Evolutionary conservation across 208 protist species (phyloP).

Genomic region (Trypanosoma caninum): DNA sequence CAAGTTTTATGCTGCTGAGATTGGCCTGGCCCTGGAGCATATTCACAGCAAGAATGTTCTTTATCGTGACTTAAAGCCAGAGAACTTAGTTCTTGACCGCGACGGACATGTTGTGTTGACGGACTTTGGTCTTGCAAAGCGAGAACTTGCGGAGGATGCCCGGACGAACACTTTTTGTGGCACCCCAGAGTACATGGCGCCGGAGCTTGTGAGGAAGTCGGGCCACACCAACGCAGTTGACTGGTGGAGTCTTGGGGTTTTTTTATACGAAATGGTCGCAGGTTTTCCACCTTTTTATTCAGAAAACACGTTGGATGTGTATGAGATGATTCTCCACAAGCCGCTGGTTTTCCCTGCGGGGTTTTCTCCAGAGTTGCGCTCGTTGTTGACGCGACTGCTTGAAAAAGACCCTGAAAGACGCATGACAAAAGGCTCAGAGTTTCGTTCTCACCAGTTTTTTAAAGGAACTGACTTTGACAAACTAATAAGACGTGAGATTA

Average conservation of each 20-base stretch:
- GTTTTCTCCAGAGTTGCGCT: slow-evolving; percentile 43
- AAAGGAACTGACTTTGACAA: slow-evolving; percentile 55
- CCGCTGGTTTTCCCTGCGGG: slow-evolving; percentile 32
- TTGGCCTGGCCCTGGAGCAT: slow-evolving; percentile 85
- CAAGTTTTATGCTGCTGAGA: slow-evolving; percentile 89
- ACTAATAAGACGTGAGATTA: slow-evolving; percentile 35
- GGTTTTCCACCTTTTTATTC: slow-evolving; percentile 90
- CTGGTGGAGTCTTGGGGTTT: slow-evolving; percentile 96
- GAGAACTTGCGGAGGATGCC: slow-evolving; percentile 37
- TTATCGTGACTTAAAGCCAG: slow-evolving; percentile 88
- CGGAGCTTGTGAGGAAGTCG: slow-evolving; percentile 84
- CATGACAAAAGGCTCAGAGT: slow-evolving; percentile 26
- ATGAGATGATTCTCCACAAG: slow-evolving; percentile 71
- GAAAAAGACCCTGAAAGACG: slow-evolving; percentile 44
- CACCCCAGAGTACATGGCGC: slow-evolving; percentile 88
- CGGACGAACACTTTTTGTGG: slow-evolving; percentile 74
- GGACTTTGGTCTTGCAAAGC: slow-evolving; percentile 88
- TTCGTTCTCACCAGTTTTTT: slow-evolving; percentile 69
- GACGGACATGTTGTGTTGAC: slow-evolving; percentile 81
- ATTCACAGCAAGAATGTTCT: slow-evolving; percentile 78
- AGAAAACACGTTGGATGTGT: slow-evolving; percentile 67
- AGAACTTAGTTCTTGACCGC: slow-evolving; percentile 82
- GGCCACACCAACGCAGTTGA: slow-evolving; percentile 93
- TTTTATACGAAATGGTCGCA: slow-evolving; percentile 93
- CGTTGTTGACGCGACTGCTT: slow-evolving; percentile 56